Base-by-base conservation (phyloP, 108 stramenopile species). In the Mayamaea pseudoterrestris region DNA sequence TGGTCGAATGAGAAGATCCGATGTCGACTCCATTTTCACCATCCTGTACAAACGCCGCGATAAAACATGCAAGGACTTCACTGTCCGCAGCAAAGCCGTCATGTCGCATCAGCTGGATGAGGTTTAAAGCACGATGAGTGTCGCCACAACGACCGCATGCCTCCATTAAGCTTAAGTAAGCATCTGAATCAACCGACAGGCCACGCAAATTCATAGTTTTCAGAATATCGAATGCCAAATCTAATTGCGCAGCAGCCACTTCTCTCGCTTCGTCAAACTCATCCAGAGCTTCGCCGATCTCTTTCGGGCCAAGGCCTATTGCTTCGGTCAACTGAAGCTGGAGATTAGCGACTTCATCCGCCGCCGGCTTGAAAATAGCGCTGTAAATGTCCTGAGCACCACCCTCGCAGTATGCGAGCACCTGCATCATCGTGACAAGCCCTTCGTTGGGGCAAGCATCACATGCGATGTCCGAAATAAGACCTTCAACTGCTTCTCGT, bases 81-180 rank as follows among this genome's bases (percentile, higher is more conserved):
- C 63, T 60, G 43, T 87, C 78, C 0, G 75, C 39, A 28, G 69
- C 58, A 0, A 83, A 44, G 22, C 80, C 83, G 30, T 86, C 79
- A 34, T 71, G 58, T 27, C 72, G 77, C 83, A 88, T 85, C 60
- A 83, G 62, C 53, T 80, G 65, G 41, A 92, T 73, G 40, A 92
- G 60, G 44, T 73, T 59, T 9, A 68, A 50, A 27, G 84, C 90
- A 22, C 83, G 66, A 31, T 68, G 63, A 5, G 82, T 61, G 47
- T 82, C 74, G 0, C 82, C 82, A 53, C 90, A 92, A 24, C 85
- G 54, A 25, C 83, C 83, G 42, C 85, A 88, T 1, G 90, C 83
- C 27, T 83, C 83, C 65, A 92, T 92, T 27, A 92, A 54, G 12
- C 68, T 65, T 50, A 74, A 75, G 73, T 76, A 85, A 2, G 63